A percentile compares a stretch with the other conserved stretches of the same genome.
Evolutionary conservation across 2,329 filamentous ascomycete species (phyloP).

Genomic region (Aspergillus brasiliensis): DNA sequence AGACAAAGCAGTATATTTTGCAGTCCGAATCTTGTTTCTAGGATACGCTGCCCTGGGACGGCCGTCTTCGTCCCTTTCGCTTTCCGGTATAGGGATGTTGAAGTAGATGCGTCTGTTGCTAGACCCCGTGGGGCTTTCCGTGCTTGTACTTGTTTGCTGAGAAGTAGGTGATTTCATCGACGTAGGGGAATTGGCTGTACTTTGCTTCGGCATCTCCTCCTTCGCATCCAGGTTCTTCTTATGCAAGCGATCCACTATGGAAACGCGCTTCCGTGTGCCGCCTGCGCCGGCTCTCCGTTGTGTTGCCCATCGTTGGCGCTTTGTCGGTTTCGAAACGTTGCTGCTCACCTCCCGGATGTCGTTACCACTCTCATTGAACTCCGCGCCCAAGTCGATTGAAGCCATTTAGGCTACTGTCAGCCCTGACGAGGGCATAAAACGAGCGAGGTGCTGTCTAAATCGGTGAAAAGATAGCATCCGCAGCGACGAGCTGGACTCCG

Average conservation of each 20-base stretch:
- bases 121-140: constrained; percentile 46
- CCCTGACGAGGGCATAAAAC: constrained; percentile 33
- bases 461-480: constrained; percentile 30
- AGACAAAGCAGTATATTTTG: constrained; percentile 93
- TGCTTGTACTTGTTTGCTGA: constrained; percentile 22
- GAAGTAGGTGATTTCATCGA: constrained; percentile 38
- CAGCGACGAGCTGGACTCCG: constrained; percentile 27
- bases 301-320: constrained; percentile 94
- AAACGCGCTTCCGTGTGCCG: constrained; percentile 76
- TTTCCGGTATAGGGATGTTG: constrained; percentile 76
- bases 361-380: constrained; percentile 30
- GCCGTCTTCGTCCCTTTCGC: constrained; percentile 79
- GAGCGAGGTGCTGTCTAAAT: constrained; percentile 15
- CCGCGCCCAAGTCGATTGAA: constrained; percentile 39
- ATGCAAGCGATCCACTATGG: constrained; percentile 75
- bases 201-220: constrained; percentile 69
- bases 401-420: constrained; percentile 39
- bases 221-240: constrained; percentile 59
- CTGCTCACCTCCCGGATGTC: constrained; percentile 37
- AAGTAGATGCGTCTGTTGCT: constrained; percentile 61
- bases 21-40: constrained; percentile 95
- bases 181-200: constrained; percentile 41
- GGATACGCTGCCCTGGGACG: constrained; percentile 69
- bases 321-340: constrained; percentile 64
- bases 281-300: constrained; percentile 77